A percentile compares a stretch with the other conserved stretches of the same genome.
Conservation (phyloP, 306 rosid species). For the Vigna reflexopilosa region DNA sequence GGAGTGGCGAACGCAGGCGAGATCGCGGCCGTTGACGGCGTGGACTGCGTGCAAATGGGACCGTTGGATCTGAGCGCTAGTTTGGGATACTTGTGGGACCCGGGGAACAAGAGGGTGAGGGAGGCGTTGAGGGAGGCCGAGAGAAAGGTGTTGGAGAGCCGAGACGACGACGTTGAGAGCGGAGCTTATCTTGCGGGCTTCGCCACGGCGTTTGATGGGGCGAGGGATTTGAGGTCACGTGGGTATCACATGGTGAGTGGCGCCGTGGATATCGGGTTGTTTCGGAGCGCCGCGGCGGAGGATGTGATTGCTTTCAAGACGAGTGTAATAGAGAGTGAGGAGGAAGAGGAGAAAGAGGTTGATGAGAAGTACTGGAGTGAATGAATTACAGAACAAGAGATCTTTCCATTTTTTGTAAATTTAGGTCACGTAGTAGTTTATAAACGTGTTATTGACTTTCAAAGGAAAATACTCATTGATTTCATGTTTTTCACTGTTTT, state of each 20-base stretch:
- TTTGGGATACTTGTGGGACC: constrained; percentile 80
- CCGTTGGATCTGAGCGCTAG: constrained; percentile 90
- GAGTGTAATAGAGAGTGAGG: constrained; percentile 54
- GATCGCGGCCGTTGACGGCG: constrained; percentile 76
- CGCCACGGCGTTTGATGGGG: constrained; percentile 64
- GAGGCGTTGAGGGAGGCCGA: constrained; percentile 67
- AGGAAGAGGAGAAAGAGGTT: constrained; percentile 49
- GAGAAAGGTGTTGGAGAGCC: constrained; percentile 59
- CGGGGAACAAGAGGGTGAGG: constrained; percentile 70
- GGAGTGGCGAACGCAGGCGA: constrained; percentile 57
- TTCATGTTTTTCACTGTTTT: not conserved
- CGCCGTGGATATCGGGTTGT: constrained; percentile 67
- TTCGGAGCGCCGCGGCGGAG: constrained; percentile 64
- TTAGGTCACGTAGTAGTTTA: constrained; percentile 8
- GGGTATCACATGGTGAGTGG: constrained; percentile 80
- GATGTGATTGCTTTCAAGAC: constrained; percentile 67
- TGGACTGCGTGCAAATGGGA: constrained; percentile 86
- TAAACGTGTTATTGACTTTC: constrained; percentile 1
- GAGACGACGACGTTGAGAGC: constrained; percentile 37
- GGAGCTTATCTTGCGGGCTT: constrained; percentile 60
- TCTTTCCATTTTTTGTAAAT: constrained; percentile 25
- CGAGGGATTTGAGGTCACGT: constrained; percentile 59
- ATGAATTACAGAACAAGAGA: constrained; percentile 26
- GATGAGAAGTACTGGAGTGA: constrained; percentile 88
- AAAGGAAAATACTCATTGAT: constrained; percentile 8